phyloP scores from a whole-genome alignment of 768 basidiomycete genomes.

The Gymnopilus dilepis region DNA sequence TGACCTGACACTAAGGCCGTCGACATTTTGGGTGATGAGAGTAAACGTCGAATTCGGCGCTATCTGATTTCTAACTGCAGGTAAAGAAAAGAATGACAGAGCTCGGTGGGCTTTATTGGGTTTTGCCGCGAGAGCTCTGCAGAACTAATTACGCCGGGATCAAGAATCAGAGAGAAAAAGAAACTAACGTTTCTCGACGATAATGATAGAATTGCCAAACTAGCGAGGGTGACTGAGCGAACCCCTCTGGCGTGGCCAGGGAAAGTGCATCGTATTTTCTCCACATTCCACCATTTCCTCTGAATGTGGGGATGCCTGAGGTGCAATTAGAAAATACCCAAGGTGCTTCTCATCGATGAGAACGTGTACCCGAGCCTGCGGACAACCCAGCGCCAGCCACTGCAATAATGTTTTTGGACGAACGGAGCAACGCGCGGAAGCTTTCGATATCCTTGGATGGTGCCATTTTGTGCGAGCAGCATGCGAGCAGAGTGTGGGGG shows the following conservation, averaged over 20 bases:
- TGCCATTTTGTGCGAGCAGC: slow-evolving; percentile 19
- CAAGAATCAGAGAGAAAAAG: neutral
- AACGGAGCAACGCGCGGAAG: slow-evolving; percentile 36
- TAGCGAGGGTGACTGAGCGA: slow-evolving; percentile 49
- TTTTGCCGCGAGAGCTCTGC: slow-evolving; percentile 49
- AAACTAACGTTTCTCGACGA: slow-evolving; percentile 54
- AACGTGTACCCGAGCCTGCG: slow-evolving; percentile 57
- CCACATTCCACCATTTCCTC: slow-evolving; percentile 58
- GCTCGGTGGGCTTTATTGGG: slow-evolving; percentile 64
- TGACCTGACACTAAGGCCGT: slow-evolving; percentile 52
- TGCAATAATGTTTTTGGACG: slow-evolving; percentile 41
- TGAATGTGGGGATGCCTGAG: slow-evolving; percentile 53
- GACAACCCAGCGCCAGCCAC: slow-evolving; percentile 66
- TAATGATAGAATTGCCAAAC: slow-evolving; percentile 75
- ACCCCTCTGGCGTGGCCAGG: slow-evolving; percentile 60
- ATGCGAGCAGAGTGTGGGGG: neutral
- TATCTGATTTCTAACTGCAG: slow-evolving; percentile 39
- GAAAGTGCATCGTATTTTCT: slow-evolving; percentile 52
- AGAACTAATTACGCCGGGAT: slow-evolving; percentile 14
- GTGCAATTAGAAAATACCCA: slow-evolving; percentile 1
- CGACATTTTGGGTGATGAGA: slow-evolving; percentile 68
- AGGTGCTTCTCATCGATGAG: slow-evolving; percentile 17
- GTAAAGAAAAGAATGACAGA: slow-evolving; percentile 51
- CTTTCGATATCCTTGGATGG: slow-evolving; percentile 34
- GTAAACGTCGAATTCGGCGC: slow-evolving; percentile 51